These are phyloP conservation scores for Polyplosphaeria fusca DNA, from an alignment of 495 filamentous ascomycete species.

Conservation along the genomic window DNA sequence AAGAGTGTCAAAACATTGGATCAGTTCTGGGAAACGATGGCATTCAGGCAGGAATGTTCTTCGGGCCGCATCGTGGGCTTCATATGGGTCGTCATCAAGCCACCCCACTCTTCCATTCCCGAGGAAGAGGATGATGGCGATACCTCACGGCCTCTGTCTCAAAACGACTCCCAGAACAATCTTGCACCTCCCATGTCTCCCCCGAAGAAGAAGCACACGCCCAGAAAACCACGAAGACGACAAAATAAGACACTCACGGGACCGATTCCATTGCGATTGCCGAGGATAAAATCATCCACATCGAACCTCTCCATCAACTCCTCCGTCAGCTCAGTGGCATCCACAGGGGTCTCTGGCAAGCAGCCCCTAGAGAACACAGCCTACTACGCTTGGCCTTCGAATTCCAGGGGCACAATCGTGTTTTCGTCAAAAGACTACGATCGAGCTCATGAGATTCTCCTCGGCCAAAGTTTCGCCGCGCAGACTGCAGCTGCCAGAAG, in stretches of 20 bases:
- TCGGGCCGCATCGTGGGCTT: slow-evolving; percentile 89
- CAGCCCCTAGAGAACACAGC: slow-evolving; percentile 47
- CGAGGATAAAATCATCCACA: slow-evolving; percentile 50
- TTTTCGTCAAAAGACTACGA: slow-evolving; percentile 72
- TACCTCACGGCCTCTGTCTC: slow-evolving; percentile 11
- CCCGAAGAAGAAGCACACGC: background rate
- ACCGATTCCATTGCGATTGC: slow-evolving; percentile 52
- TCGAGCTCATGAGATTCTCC: slow-evolving; percentile 68
- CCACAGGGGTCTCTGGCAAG: slow-evolving; percentile 27
- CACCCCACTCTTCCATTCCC: slow-evolving; percentile 37
- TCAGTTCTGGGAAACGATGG: slow-evolving; percentile 99
- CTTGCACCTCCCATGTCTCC: background rate
- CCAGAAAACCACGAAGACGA: slow-evolving; percentile 10
- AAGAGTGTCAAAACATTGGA: slow-evolving; percentile 75
- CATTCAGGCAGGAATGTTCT: slow-evolving; percentile 92
- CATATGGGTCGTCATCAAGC: slow-evolving; percentile 83
- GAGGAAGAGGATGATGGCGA: slow-evolving; percentile 34
- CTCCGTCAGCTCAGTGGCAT: slow-evolving; percentile 38
- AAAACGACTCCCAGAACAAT: slow-evolving; percentile 6
- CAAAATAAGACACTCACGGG: slow-evolving; percentile 40
- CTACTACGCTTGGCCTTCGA: slow-evolving; percentile 66
- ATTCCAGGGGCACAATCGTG: slow-evolving; percentile 66
- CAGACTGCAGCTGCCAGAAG: slow-evolving; percentile 63
- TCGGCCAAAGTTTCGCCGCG: slow-evolving; percentile 81
- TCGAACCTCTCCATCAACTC: slow-evolving; percentile 36